phyloP scores from a whole-genome alignment of 495 filamentous ascomycete genomes.

The Talaromyces liani region DNA sequence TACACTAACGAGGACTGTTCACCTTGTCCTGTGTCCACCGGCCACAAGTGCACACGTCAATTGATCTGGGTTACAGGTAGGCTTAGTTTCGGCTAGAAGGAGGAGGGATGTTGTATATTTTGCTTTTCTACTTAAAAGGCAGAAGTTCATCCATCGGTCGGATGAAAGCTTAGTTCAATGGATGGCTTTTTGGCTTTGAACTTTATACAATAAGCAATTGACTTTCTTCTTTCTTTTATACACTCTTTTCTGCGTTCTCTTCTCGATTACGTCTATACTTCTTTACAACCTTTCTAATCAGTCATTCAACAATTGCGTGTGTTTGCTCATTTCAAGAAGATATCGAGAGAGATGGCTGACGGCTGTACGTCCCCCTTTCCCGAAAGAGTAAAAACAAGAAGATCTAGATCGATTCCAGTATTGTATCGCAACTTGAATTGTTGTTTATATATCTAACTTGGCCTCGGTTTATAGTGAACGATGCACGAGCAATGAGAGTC shows the following conservation, averaged over 20 bases:
- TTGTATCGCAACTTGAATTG: background rate
- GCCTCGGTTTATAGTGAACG: conserved; percentile 56
- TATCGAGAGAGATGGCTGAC: conserved; percentile 44
- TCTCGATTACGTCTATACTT: conserved; percentile 7
- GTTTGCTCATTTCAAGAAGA: conserved; percentile 1
- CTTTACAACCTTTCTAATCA: conserved; percentile 9
- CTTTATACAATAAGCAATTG: conserved; percentile 14
- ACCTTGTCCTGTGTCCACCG: background rate
- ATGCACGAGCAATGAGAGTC: conserved; percentile 72
- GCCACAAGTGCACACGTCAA: background rate
- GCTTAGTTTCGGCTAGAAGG: background rate
- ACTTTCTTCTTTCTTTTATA: background rate
- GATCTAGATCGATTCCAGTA: background rate
- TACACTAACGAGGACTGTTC: background rate
- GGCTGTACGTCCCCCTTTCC: conserved; percentile 40
- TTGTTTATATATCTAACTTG: background rate
- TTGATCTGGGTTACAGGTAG: background rate
- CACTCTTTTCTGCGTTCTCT: conserved; percentile 4
- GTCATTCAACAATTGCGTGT: background rate
- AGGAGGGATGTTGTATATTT: background rate
- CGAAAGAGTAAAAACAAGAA: background rate
- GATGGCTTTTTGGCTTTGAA: conserved; percentile 8
- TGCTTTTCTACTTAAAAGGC: background rate
- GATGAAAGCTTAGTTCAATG: background rate
- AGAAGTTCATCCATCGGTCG: background rate